phyloP scores from a whole-genome alignment of 352 stramenopile genomes.

The Globisporangium spiculum region DNA sequence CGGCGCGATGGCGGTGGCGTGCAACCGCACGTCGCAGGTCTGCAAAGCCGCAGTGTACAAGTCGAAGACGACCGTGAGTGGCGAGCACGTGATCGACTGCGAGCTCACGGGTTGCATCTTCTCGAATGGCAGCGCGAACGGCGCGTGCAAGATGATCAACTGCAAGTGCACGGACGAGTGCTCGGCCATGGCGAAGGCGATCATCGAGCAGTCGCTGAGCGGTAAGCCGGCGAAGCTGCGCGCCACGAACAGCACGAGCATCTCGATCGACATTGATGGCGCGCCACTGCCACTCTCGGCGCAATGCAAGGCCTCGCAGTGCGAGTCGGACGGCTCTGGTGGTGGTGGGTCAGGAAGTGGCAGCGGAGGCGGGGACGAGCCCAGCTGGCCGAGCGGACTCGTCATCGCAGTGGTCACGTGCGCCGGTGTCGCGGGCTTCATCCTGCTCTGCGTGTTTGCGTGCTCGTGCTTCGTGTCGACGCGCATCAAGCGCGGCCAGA shows the following conservation, averaged over 20 bases:
- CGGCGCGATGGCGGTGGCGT: conserved; percentile 58
- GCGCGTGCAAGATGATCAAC: conserved; percentile 43
- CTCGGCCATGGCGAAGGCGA: conserved; percentile 53
- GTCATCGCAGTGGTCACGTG: conserved; percentile 37
- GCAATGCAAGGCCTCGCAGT: conserved; percentile 61
- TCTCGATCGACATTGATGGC: conserved; percentile 67
- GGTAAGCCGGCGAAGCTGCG: conserved; percentile 62
- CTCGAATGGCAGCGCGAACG: conserved; percentile 32
- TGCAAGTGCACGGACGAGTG: conserved; percentile 68
- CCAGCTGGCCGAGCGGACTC: conserved; percentile 24
- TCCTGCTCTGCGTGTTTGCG: conserved; percentile 32
- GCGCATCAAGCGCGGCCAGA: conserved; percentile 22
- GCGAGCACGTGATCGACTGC: conserved; percentile 74
- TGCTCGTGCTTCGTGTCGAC: conserved; percentile 39
- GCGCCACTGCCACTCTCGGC: conserved; percentile 66
- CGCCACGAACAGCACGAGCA: conserved; percentile 37
- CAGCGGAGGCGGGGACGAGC: conserved; percentile 19
- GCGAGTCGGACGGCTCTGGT: conserved; percentile 36
- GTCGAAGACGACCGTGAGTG: conserved; percentile 33
- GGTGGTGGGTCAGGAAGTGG: conserved; percentile 28
- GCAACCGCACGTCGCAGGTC: conserved; percentile 45
- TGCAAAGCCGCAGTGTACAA: conserved; percentile 76
- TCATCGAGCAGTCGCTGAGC: conserved; percentile 64
- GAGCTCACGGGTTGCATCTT: conserved; percentile 54
- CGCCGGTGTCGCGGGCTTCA: conserved; percentile 21